Evolutionary conservation across 2,329 filamentous ascomycete genomes (phyloP).

Genomic region (Ophidiomyces ophidiicola): DNA sequence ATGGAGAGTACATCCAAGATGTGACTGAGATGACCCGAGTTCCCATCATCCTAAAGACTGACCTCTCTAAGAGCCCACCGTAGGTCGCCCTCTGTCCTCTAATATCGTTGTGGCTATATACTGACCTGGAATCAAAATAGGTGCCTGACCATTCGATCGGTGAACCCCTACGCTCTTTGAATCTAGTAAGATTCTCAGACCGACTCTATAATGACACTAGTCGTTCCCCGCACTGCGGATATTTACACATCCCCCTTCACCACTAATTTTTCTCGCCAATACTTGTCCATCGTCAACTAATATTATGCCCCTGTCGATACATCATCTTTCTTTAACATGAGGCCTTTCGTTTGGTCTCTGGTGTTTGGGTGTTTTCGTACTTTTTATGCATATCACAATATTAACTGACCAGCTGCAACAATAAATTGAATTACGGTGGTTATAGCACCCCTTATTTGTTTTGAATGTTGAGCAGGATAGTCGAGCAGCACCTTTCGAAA

Average conservation of each 20-base stretch:
- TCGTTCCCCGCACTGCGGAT: background rate
- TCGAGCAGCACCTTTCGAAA: too few relatives aligned
- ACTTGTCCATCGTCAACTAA: background rate
- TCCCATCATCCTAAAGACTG: constrained; percentile 96
- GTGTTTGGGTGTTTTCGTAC: constrained; percentile 2
- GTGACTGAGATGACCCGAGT: constrained; percentile 95
- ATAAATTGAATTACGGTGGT: constrained; percentile 1
- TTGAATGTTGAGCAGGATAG: too few relatives aligned
- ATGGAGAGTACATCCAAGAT: constrained; percentile 94
- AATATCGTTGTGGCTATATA: constrained; percentile 17
- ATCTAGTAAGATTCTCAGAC: background rate
- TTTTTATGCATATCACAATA: background rate
- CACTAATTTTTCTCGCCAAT: background rate
- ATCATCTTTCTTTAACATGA: constrained; percentile 2
- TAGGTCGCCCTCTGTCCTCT: constrained; percentile 47
- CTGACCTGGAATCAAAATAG: constrained; percentile 20
- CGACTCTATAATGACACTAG: background rate
- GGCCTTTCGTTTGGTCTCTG: background rate
- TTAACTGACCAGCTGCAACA: background rate
- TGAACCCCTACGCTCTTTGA: constrained; percentile 41
- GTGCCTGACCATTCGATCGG: constrained; percentile 40
- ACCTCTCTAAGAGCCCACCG: constrained; percentile 97
- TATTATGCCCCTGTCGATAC: background rate
- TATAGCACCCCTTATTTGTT: too few relatives aligned
- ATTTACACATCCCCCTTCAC: background rate